Conservation (phyloP, 2,329 filamentous ascomycete genomes). For the Colletotrichum sojae region DNA sequence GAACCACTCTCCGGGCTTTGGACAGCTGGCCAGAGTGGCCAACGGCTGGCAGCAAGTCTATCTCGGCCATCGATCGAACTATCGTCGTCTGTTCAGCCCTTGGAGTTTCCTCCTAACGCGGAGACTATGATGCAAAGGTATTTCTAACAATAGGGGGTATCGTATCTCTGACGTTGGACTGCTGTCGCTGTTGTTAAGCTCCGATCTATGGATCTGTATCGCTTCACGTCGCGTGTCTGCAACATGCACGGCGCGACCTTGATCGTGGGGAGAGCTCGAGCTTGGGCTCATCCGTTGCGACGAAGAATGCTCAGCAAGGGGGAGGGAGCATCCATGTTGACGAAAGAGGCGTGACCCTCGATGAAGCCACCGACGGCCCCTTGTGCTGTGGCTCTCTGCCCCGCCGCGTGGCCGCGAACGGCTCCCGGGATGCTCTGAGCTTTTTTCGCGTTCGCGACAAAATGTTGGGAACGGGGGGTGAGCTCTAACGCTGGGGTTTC, state of each 20-base stretch:
- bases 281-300: conserved; percentile 14
- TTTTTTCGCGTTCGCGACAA: conserved; percentile 37
- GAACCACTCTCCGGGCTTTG: no score
- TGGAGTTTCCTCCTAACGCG: no score
- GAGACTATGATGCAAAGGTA: no score
- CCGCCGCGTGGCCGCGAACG: conserved; percentile 18
- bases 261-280: conserved; percentile 2
- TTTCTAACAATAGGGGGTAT: no score
- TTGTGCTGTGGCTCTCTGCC: conserved; percentile 21
- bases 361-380: conserved; percentile 18
- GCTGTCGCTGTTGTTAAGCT: no score
- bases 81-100: no score
- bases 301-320: conserved; percentile 20
- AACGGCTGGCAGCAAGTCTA: no score
- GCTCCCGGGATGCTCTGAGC: conserved; percentile 30
- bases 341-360: conserved; percentile 2
- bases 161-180: no score
- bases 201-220: no score
- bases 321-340: conserved; percentile 15
- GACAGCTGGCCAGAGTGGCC: no score
- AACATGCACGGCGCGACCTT: conserved; percentile 33
- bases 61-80: no score
- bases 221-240: no score
- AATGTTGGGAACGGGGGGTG: conserved; percentile 35
- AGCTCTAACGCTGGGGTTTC: background rate